These are phyloP conservation scores for Stylonectria norvegica DNA, from an alignment of 2,329 filamentous ascomycete genomes.

Conservation along the genomic window DNA sequence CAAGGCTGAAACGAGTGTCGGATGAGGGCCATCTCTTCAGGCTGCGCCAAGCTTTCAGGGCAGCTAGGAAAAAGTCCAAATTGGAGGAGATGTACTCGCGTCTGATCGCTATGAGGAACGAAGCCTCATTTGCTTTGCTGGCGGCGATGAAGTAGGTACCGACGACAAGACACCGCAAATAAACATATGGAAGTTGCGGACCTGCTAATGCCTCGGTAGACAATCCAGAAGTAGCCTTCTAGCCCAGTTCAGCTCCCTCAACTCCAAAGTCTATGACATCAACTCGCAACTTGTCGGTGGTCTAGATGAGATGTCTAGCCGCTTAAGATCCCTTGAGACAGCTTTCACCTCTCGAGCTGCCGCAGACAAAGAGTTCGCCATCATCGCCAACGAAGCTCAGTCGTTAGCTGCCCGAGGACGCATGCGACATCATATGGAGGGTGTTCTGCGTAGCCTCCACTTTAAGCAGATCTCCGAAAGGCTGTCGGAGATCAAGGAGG, in stretches of 20 bases:
- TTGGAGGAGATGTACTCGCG: neutral
- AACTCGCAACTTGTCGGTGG: neutral
- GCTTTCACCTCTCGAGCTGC: neutral
- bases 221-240: neutral
- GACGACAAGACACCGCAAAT: too few species aligned
- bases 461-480: constrained; percentile 4
- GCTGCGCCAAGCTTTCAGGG: neutral
- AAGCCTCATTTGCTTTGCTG: neutral
- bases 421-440: neutral
- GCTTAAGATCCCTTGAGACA: neutral
- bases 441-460: constrained; percentile 4
- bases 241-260: neutral
- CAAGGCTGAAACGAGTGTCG: neutral
- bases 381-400: neutral
- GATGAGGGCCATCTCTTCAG: neutral
- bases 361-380: neutral
- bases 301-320: neutral
- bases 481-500: neutral
- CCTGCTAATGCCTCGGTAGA: neutral
- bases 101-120: constrained; percentile 1
- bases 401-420: neutral
- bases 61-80: neutral
- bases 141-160: neutral
- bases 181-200: too few species aligned
- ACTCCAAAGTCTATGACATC: neutral